A percentile compares a stretch with the other conserved stretches of the same genome.
Conservation (phyloP, 2,329 filamentous ascomycete genomes). For the Pestalotiopsis sp. region DNA sequence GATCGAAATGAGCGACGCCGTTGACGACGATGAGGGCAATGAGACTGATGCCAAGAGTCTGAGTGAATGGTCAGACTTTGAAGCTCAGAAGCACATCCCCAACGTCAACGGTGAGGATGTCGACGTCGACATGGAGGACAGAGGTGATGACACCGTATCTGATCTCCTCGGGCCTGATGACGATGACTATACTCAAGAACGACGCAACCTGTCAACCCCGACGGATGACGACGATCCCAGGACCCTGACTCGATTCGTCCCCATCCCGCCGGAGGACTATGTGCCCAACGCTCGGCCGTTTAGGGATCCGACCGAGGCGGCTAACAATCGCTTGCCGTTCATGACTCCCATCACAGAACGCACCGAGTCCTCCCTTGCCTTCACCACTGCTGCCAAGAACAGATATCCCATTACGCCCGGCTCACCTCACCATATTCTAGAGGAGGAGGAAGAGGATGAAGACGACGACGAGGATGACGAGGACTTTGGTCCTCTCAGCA, state of each 20-base stretch:
- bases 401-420: constrained; percentile 56
- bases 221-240: constrained; percentile 44
- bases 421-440: constrained; percentile 17
- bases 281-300: constrained; percentile 78
- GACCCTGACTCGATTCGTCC: constrained; percentile 71
- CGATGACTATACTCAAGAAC: constrained; percentile 36
- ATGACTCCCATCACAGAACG: constrained; percentile 99
- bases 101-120: constrained; percentile 37
- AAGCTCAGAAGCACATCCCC: constrained; percentile 71
- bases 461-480: constrained; percentile 34
- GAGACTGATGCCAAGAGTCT: constrained; percentile 63
- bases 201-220: constrained; percentile 37
- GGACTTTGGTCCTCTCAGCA: constrained; percentile 57
- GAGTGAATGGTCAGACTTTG: constrained; percentile 90
- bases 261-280: constrained; percentile 84
- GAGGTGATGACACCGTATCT: constrained; percentile 42
- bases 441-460: constrained; percentile 34
- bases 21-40: constrained; percentile 55
- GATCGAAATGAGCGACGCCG: constrained; percentile 50
- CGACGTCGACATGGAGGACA: constrained; percentile 34
- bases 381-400: constrained; percentile 61
- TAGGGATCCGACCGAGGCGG: constrained; percentile 76
- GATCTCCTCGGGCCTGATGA: constrained; percentile 42
- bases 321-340: constrained; percentile 91
- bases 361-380: constrained; percentile 83